Evolutionary conservation across 2,329 filamentous ascomycete species (phyloP), one percentile per base, ranked within the genome.

Genomic region (Cytospora mali): DNA sequence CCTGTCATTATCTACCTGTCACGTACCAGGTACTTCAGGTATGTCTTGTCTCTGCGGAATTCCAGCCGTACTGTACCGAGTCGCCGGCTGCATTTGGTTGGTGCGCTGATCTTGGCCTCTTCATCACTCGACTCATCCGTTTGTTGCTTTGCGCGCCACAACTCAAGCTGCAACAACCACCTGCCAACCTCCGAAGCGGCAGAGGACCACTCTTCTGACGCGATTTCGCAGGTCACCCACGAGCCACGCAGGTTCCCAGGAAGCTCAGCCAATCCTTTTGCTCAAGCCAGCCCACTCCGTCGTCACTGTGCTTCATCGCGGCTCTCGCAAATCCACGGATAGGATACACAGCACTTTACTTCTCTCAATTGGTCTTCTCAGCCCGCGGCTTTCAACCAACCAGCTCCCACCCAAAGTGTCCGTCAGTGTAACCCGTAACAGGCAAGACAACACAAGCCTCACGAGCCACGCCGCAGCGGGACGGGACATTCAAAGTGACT

Each of bases 191-290:
- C 52, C 55, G 42, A n/a, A 46, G 42, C 42, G 61, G 63, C 56
- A 68, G 66, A 67, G 64, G 69, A 69, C 62, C 66, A 62, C 67
- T 67, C 42, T 67, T 75, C 74, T 76, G 73, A 76, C 75, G 72
- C 74, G 73, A 71, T 69, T 74, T 67, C 75, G 72, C 74, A 76
- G 74, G 71, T 67, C 69, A 67, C 63, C 69, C 68, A 71, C 68
- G 67, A 69, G 67, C 65, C 67, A 54, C 64, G 69, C 66, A 63
- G 64, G 55, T 53, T 62, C 58, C 52, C 64, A 69, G 64, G 65
- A 56, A 67, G 61, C 67, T 66, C 62, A 68, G 62, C 69, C 68
- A 71, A 70, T 72, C 70, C 66, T 66, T 59, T 59, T 28, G 7
- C 58, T n/a, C 50, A 46, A 54, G 57, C 61, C 67, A 60, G 66